Evolutionary conservation across 495 filamentous ascomycete species (phyloP), one percentile per base, ranked within the genome.

Genomic region (Physcia stellaris): DNA sequence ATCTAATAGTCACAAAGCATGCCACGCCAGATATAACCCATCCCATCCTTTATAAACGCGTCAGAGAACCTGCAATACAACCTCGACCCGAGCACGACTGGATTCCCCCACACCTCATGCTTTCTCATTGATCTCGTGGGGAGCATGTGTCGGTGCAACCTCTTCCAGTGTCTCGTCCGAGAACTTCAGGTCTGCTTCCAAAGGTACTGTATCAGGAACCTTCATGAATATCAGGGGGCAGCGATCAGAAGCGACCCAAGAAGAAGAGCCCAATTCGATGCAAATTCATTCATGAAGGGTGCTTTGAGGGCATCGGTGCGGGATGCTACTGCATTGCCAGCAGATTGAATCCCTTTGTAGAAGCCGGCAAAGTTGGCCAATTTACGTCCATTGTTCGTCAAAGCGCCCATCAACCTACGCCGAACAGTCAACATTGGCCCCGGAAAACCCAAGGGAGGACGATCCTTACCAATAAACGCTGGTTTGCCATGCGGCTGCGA

Each of bases 311-410:
- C 66, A 32, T 48, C 40, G 11, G 57, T 19, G 38, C 78, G 68
- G 83, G 81, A 94, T 52, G 80, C 83, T 33, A 88, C 71, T n/a
- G 86, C 87, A 5, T 77, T 75, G 43, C 86, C 88, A n/a, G 84
- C 86, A 21, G 83, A 90, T 60, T 95, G 88, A 49, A 96, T 82
- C n/a, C 83, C 84, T 54, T 94, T 94, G 71, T 94, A 94, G 67
- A 88, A 94, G 38, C 88, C 88, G 23, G 85, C 77, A 50, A 90
- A 82, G 64, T 94, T 93, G 61, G 88, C 88, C 16, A 88, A 69
- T 52, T 86, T 92, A 52, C 86, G 82, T 44, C 79, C 73, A 32
- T 90, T 92, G 67, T 96, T 94, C 50, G 77, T 83, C 22, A 94
- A 68, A 13, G 86, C 77, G 24, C 88, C 88, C 81, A 96, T 94